Base-by-base conservation (phyloP, 495 filamentous ascomycete genomes). In the Lepraria neglecta region DNA sequence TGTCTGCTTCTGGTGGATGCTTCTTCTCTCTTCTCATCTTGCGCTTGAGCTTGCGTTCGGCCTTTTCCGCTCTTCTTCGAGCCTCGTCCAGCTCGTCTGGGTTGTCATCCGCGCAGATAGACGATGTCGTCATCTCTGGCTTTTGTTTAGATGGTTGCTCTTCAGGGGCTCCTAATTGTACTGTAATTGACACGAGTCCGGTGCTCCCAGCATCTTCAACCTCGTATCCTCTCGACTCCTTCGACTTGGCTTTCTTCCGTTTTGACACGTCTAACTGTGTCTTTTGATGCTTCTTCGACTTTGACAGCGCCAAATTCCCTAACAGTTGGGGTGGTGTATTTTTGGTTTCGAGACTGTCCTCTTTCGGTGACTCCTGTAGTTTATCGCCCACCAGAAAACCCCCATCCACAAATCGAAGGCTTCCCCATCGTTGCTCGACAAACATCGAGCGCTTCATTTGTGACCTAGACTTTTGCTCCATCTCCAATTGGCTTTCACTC, bases 381-480 rank as follows among this genome's bases (percentile, higher is more conserved):
- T 52, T 35, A n/a, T 27, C 47, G 48, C 58, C 38, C 17, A 60
- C 84, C 62, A 96, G 71, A 55, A 88, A 80, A 3, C 91, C 91
- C 47, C 88, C 92, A 56, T 77, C 82, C 28, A 97, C 86, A 71
- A 97, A 97, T 51, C 80, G 79, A 71, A 94, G 86, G 27, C 78
- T 75, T 14, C 87, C 89, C 75, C 83, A 87, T 71, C 84, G 90
- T 69, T 77, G 77, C 61, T 85, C 80, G 31, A 84, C 76, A 69
- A 89, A 91, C 35, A 84, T 74, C 58, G 80, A 85, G 50, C 87
- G 75, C 71, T 85, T 85, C 38, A 84, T 70, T 63, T 85, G 82
- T 27, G 84, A 81, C 63, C 83, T 75, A 44, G 73, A 78, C 58
- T 79, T 75, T 71, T 82, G 76, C 67, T 96, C 87, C 61, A 81